Conservation (phyloP, 257 asterid genomes). For the Salvia hispanica region DNA sequence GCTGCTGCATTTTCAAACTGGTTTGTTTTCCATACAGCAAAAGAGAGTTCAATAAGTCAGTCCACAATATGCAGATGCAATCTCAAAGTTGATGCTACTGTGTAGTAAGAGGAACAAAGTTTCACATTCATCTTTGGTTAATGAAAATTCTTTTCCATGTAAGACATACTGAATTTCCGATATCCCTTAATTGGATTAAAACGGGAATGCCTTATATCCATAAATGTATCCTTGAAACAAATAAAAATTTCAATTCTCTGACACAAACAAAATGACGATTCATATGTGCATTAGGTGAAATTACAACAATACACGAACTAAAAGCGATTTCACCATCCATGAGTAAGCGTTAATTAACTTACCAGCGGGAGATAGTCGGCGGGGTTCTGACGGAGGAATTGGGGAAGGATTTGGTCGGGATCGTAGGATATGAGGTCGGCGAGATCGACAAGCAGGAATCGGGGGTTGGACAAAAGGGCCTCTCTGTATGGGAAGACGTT, state of each 20-base stretch:
- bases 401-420: slow-evolving; percentile 76
- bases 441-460: slow-evolving; percentile 60
- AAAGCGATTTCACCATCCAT: background rate
- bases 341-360: slow-evolving; percentile 9
- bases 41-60: slow-evolving; percentile 21
- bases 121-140: background rate
- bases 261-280: background rate
- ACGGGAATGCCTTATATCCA: too few relatives aligned
- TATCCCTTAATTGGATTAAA: too few relatives aligned
- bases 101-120: background rate
- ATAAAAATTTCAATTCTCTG: too few relatives aligned
- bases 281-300: background rate
- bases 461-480: slow-evolving; percentile 75
- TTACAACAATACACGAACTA: background rate
- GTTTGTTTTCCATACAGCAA: slow-evolving; percentile 22
- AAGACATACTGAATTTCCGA: too few relatives aligned
- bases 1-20: slow-evolving; percentile 97
- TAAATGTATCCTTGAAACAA: too few relatives aligned
- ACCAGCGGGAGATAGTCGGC: slow-evolving; percentile 93
- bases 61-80: background rate
- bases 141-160: background rate
- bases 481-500: slow-evolving; percentile 91
- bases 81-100: background rate
- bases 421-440: slow-evolving; percentile 92
- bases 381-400: slow-evolving; percentile 80